A percentile compares a stretch with the other conserved stretches of the same genome.
Evolutionary conservation across 2,329 filamentous ascomycete species (phyloP).

Genomic region (Didymella pinodella): DNA sequence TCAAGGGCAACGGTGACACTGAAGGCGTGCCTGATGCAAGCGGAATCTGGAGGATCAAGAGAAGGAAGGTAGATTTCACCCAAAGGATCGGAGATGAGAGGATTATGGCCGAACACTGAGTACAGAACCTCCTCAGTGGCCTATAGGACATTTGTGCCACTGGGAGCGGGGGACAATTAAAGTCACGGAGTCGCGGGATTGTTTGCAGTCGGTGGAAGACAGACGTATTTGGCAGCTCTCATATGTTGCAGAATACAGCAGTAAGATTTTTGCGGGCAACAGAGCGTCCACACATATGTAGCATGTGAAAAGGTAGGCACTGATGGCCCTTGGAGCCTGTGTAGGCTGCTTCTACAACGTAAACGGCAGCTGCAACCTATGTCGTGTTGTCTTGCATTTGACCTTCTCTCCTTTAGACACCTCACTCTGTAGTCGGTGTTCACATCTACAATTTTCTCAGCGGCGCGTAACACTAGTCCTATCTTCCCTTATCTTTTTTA

Average conservation of each 20-base stretch:
- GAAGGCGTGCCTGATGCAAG: conserved; percentile 49
- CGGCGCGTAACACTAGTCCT: neutral
- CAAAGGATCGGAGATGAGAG: conserved; percentile 46
- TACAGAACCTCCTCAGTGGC: too few relatives aligned
- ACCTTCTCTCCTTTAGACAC: neutral
- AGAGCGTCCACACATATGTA: too few relatives aligned
- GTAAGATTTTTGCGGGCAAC: too few relatives aligned
- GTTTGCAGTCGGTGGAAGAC: neutral
- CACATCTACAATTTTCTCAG: neutral
- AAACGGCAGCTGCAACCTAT: neutral
- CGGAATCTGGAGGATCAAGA: conserved; percentile 52
- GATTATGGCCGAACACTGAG: conserved; percentile 47
- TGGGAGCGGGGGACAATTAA: too few relatives aligned
- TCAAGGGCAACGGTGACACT: conserved; percentile 31
- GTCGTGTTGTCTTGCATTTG: neutral
- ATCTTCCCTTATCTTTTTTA: neutral
- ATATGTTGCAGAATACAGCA: too few relatives aligned
- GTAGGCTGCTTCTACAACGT: too few relatives aligned
- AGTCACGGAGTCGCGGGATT: too few relatives aligned
- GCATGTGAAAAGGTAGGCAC: too few relatives aligned
- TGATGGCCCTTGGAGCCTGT: too few relatives aligned
- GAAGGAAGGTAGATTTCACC: conserved; percentile 51
- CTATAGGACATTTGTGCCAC: neutral
- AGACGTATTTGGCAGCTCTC: neutral
- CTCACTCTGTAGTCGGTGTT: neutral